phyloP scores from a whole-genome alignment of 208 protist genomes.

The Leishmania tarentolae region DNA sequence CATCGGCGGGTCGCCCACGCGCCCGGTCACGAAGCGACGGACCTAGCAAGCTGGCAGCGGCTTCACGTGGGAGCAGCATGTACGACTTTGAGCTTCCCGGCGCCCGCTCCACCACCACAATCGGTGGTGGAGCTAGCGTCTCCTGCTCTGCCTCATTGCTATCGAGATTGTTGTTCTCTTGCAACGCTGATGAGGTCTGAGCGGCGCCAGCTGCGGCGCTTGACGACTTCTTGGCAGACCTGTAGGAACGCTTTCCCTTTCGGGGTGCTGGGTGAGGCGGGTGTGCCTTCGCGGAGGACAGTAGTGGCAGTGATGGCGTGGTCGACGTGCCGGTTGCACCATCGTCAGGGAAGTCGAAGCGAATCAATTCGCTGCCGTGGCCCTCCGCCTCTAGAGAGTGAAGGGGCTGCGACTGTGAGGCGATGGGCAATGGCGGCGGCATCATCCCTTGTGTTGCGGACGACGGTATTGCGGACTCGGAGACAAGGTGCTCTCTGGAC shows the following conservation, averaged over 20 bases:
- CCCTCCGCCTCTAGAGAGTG: slow-evolving; percentile 10
- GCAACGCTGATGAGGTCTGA: background rate
- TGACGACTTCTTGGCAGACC: background rate
- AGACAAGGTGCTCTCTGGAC: background rate
- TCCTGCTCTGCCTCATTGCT: background rate
- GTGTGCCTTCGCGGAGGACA: background rate
- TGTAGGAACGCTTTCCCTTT: background rate
- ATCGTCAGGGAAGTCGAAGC: slow-evolving; percentile 3
- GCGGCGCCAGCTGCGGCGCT: background rate
- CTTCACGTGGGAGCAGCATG: slow-evolving; percentile 26
- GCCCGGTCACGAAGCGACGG: slow-evolving; percentile 8
- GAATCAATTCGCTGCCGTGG: slow-evolving; percentile 11
- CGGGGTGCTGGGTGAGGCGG: background rate
- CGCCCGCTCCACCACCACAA: slow-evolving; percentile 16
- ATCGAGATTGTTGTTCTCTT: background rate
- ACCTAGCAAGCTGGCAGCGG: slow-evolving; percentile 13
- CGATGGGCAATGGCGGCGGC: slow-evolving; percentile 19
- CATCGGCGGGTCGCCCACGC: background rate
- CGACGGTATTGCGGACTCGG: background rate
- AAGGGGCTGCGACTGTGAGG: slow-evolving; percentile 18
- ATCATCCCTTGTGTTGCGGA: background rate
- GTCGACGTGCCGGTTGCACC: background rate
- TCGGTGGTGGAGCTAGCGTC: background rate
- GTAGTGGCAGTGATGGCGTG: background rate
- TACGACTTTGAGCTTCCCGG: slow-evolving; percentile 20